Base-by-base conservation (phyloP, 1,284 basidiomycete genomes). In the Austroboletus olivaceoglutinosus region DNA sequence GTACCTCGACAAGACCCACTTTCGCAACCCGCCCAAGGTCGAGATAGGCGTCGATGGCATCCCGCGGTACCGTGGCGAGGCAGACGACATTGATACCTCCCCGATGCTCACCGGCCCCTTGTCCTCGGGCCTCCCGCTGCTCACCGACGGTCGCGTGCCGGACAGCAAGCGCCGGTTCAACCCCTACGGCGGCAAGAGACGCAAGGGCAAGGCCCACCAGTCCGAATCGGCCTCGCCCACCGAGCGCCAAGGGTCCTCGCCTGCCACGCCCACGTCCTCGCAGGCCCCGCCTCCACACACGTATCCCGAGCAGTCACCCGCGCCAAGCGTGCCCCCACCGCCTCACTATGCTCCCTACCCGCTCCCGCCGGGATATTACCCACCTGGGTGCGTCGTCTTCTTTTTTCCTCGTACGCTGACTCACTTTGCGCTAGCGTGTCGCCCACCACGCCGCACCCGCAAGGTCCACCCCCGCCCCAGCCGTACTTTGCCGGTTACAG, bases 1-100 rank as follows among this genome's bases (percentile, higher is more conserved):
- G 59, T 94, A 94, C 59, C 81, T 97, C 45, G 87, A 93, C 69
- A 91, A 91, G 69, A 89, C 87, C 2, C 91, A 94, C 63, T 96
- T 96, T 64, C 81, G 93, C 27, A 91, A 91, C 64, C 91, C 93
- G 3, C 92, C 93, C 23, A 86, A 91, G 68, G 86, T 93, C 36
- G 91, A 94, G 64, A 73, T 89, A 33, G 92, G 89, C 31, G 75
- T 81, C 1, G 93, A 96, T 65, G 93, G 93, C 49, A 61, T 88
- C 8, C 85, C 85, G 23, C 80, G 89, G 21, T 97, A 95, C 67
- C 78, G 87, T 31, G 86, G 86, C 41, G 86, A 90, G 63, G 85
- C 85, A 18, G 86, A 90, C 62, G 87, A 89, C 38, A 66, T 73
- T 11, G 77, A 81, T 23, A 55, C 69, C 0, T 77, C 81, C 3